Base-by-base conservation (phyloP, 768 basidiomycete species). In the Galerina marginata region DNA sequence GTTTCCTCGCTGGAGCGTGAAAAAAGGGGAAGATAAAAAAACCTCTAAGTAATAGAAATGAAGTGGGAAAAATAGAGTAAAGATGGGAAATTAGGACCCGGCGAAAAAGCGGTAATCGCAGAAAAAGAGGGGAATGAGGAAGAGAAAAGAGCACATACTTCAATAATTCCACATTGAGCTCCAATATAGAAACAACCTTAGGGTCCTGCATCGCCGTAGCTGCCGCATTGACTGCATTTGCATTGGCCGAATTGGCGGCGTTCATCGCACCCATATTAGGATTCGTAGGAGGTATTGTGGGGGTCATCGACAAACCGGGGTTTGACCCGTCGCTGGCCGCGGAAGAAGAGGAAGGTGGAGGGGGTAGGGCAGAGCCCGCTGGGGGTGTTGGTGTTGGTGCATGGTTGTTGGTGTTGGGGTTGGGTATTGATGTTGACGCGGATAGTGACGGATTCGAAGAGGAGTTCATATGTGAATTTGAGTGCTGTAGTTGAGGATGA, bases 131-230 rank as follows among this genome's bases (percentile, higher is more conserved):
- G 54, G 53, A 15, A 16, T 4, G 16, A 42, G 43, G 10, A 40
- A 25, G n/a, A 46, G 45, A 33, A 61, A 55, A 15, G 29, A 12
- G 36, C 72, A 66, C 82, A 39, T 56, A 92, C 91, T 83, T 88
- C 59, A 92, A 72, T 42, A 93, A 74, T 61, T 92, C 90, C 0
- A 80, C 73, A 63, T 92, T 92, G 37, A 92, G 75, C 57, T 90
- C 86, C 44, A 93, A 71, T 45, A 92, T 80, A 9, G 82, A 74
- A 39, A 79, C 75, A 39, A 87, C 87, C 73, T 88, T 91, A 36
- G 83, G 70, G 60, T 82, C 78, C 38, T 75, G 72, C 14, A 71
- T 62, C 29, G 29, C 7, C 29, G 29, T 33, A 33, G 29, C 29
- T 33, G 29, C 29, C 29, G 29, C 29, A 33, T 33, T 20, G 20